Base-by-base conservation (phyloP, 352 stramenopile genomes). In the Chrysophaeum taylorii region DNA sequence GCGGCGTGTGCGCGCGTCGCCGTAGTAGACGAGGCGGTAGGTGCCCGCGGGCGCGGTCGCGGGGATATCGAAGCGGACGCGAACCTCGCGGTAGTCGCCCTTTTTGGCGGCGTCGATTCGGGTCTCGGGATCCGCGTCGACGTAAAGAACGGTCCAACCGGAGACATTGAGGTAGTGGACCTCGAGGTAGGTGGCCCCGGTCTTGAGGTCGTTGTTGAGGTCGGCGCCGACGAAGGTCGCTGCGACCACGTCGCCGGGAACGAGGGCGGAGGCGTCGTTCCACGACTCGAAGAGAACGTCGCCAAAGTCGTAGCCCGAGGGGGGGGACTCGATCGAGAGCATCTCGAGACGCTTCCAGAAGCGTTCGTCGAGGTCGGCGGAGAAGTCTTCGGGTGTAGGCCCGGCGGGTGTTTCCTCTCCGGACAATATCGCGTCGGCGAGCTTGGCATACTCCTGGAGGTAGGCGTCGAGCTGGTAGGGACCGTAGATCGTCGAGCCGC, bases 401-500 rank as follows among this genome's bases (percentile, higher is more conserved):
- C 53, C 50, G 29, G 54, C 15, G n/a, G 0, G 25, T 33, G 41
- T 43, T 31, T 23, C 2, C 4, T 31, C 16, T 36, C 63, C 75
- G 18, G 35, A 39, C 2, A 81, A 36, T 36, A 84, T 35, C 68
- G 80, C 75, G 2, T 48, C 75, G 2, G 68, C 73, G 23, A 85
- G 70, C 2, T 77, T 70, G n/a, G 68, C 43, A 25, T 80, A 75
- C 54, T 83, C 78, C 71, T 85, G 78, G 12, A 85, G 74, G 50
- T 84, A 85, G 4, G 69, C 79, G 25, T 38, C 68, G n/a, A 84
- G 71, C 39, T 78, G 84, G 67, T 84, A 72, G 21, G 78, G 81
- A 29, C 81, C 81, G 66, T 79, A 85, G 31, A 85, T 43, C n/a
- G 81, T 85, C 37, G 74, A 83, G 25, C 78, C 81, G n/a, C 72